These are phyloP conservation scores for Penicillium verhagenii DNA, from an alignment of 495 filamentous ascomycete species.

Conservation along the genomic window DNA sequence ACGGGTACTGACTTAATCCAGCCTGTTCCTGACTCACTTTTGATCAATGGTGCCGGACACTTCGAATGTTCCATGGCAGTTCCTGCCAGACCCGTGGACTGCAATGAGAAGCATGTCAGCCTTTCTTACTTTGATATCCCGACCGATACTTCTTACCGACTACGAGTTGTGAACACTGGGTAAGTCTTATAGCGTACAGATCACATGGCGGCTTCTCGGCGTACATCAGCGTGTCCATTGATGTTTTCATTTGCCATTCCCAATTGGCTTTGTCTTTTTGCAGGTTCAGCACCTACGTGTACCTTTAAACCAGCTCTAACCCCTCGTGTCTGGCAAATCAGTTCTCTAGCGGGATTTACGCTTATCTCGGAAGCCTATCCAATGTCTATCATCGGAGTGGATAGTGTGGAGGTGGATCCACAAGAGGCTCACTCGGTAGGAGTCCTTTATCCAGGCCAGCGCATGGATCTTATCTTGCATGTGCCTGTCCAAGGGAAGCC, in stretches of 20 bases:
- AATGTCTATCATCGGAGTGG: background rate
- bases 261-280: too few species aligned
- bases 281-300: too few species aligned
- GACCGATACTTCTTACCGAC: background rate
- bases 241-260: too few species aligned
- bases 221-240: too few species aligned
- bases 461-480: background rate
- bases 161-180: background rate
- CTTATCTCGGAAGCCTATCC: background rate
- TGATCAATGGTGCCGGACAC: conserved; percentile 47
- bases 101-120: conserved; percentile 11
- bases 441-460: background rate
- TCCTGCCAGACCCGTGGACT: conserved; percentile 45
- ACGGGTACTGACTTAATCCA: background rate
- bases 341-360: background rate
- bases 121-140: too few species aligned
- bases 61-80: conserved; percentile 50
- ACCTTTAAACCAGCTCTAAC: too few species aligned
- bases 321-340: background rate
- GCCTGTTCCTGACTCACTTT: conserved; percentile 51
- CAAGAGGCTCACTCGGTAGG: background rate
- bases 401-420: background rate
- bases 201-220: too few species aligned
- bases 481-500: background rate
- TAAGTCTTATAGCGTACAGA: too few species aligned